Percentiles rank a stretch among this genome's conserved stretches.
Evolutionary conservation across 1,284 basidiomycete species (phyloP).

Genomic region (Albatrellus sp.): DNA sequence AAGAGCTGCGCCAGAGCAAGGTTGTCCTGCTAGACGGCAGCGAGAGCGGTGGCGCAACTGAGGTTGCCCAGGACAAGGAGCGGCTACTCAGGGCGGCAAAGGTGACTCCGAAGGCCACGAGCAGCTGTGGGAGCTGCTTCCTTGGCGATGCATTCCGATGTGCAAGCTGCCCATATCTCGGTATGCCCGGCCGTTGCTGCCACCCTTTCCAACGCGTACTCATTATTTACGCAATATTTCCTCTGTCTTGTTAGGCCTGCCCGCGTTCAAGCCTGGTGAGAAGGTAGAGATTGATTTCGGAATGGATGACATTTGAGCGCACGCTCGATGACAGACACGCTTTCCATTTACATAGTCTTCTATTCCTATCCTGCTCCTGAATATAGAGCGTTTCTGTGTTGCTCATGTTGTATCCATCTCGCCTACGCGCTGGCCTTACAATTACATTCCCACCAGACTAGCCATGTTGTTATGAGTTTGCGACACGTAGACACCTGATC

Average conservation of each 20-base stretch:
- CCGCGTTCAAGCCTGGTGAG: conserved; percentile 97
- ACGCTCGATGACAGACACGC: background rate
- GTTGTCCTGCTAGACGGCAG: conserved; percentile 59
- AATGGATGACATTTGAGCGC: conserved; percentile 72
- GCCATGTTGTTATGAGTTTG: no score
- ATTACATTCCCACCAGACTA: background rate
- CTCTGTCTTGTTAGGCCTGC: conserved; percentile 50
- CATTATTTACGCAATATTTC: background rate
- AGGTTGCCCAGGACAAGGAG: conserved; percentile 49
- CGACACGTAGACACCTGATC: no score
- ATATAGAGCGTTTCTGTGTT: background rate
- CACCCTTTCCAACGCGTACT: background rate
- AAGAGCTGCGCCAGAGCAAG: conserved; percentile 50
- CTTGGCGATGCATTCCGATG: conserved; percentile 97
- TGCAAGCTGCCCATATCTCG: conserved; percentile 89
- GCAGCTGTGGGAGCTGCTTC: conserved; percentile 97
- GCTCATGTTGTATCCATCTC: background rate
- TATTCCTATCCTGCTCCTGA: background rate
- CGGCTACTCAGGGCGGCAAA: conserved; percentile 50
- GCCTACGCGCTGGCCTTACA: background rate
- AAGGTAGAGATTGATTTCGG: conserved; percentile 84
- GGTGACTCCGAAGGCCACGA: conserved; percentile 75
- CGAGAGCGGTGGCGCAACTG: conserved; percentile 40
- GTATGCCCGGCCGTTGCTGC: conserved; percentile 33
- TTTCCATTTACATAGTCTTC: background rate